A percentile compares a stretch with the other conserved stretches of the same genome.
Conservation (phyloP, 2,329 filamentous ascomycete species). For the Stachybotrys chlorohalonatus region DNA sequence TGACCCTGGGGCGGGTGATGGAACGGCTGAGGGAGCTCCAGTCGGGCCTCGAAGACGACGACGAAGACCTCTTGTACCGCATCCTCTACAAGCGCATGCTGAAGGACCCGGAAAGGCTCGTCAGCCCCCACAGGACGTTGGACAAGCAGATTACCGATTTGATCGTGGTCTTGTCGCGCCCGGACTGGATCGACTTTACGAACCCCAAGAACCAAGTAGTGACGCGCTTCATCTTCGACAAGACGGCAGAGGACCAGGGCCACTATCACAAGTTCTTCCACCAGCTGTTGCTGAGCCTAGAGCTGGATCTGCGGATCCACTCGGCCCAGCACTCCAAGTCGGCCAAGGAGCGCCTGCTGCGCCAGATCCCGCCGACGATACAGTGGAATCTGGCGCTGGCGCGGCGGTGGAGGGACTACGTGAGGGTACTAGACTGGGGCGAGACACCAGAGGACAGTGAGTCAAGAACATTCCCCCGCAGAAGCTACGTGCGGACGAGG, state of each 20-base stretch:
- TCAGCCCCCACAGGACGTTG: slow-evolving; percentile 52
- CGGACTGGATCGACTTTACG: slow-evolving; percentile 67
- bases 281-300: slow-evolving; percentile 64
- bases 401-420: slow-evolving; percentile 61
- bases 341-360: slow-evolving; percentile 55
- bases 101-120: slow-evolving; percentile 54
- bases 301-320: slow-evolving; percentile 63
- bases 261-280: slow-evolving; percentile 63
- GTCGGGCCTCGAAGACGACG: slow-evolving; percentile 43
- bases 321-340: slow-evolving; percentile 50
- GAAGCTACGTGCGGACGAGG: background rate
- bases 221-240: slow-evolving; percentile 62
- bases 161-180: slow-evolving; percentile 58
- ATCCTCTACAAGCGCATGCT: slow-evolving; percentile 61
- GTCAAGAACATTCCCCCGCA: slow-evolving; percentile 7
- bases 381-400: slow-evolving; percentile 68
- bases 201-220: slow-evolving; percentile 61
- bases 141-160: slow-evolving; percentile 67
- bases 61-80: slow-evolving; percentile 50
- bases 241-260: slow-evolving; percentile 42
- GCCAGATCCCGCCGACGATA: slow-evolving; percentile 59
- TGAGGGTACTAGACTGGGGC: slow-evolving; percentile 55
- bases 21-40: slow-evolving; percentile 52
- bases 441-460: slow-evolving; percentile 40
- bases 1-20: slow-evolving; percentile 48